Base-by-base conservation (phyloP, 768 basidiomycete species). In the Mycena floridula region DNA sequence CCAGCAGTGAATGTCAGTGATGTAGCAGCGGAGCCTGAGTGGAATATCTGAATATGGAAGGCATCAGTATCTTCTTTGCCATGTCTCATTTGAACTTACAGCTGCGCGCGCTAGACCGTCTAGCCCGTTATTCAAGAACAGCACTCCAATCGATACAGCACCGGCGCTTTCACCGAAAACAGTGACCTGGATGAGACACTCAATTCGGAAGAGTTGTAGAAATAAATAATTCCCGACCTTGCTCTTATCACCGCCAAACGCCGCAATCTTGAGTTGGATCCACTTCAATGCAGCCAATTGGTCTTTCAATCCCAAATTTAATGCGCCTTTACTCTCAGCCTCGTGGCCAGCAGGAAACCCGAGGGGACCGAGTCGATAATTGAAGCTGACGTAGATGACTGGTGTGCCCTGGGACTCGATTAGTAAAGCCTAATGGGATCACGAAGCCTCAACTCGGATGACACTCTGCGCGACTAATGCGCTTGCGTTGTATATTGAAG, bases 201-300 rank as follows among this genome's bases (percentile, higher is more conserved):
- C n/a, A 27, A 3, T 4, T 7, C 27, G 11, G 42, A 7, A 18
- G 24, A 25, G 11, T 9, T 11, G 12, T n/a, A n/a, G n/a, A 11
- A 38, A 23, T 15, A 46, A 18, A 58, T 9, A 9, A 12, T 20
- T 20, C 4, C 21, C 56, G 1, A 66, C 63, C 50, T 67, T 61
- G 22, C 38, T 53, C 2, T 65, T 65, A 48, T 74, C 77, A 12
- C 81, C 82, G 11, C 84, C 82, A 49, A 85, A 86, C 0, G 58
- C 57, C 13, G 51, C 64, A 36, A 85, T 81, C 50, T 85, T 76
- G 20, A 67, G 58, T 51, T 83, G 77, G 0, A 85, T 71, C 83
- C 75, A 79, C 49, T 66, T 49, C 7, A 77, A 54, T 1, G 73
- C 76, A 25, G 63, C 47, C 13, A 67, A 51, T 50, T 73, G 67